phyloP scores from a whole-genome alignment of 2,329 filamentous ascomycete species.

The Talaromyces verruculosus region DNA sequence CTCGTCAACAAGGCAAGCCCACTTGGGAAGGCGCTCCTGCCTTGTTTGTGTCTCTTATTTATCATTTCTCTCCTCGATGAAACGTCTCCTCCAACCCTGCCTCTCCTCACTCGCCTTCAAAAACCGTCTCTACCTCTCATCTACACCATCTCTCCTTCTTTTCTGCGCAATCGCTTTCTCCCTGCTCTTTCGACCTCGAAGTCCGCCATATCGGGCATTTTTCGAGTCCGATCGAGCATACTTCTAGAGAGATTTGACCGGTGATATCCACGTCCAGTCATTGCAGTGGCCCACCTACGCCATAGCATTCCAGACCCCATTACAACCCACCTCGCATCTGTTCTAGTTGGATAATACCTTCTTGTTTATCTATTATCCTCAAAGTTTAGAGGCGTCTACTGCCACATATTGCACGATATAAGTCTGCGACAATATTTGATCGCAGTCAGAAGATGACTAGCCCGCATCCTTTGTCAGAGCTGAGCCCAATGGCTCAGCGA shows the following conservation, averaged over 20 bases:
- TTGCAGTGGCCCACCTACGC: conserved; percentile 16
- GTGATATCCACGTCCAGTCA: conserved; percentile 10
- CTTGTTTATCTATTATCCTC: conserved; percentile 1
- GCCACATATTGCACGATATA: neutral
- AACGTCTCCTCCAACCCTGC: conserved; percentile 14
- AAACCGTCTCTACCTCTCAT: conserved; percentile 19
- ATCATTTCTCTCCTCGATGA: conserved; percentile 9
- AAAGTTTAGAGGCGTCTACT: neutral
- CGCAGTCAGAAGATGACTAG: conserved; percentile 56
- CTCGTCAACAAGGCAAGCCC: conserved; percentile 23
- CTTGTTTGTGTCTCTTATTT: neutral
- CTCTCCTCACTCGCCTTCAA: conserved; percentile 16
- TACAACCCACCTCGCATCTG: conserved; percentile 3
- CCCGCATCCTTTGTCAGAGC: conserved; percentile 80
- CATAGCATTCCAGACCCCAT: conserved; percentile 20
- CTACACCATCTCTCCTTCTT: conserved; percentile 9
- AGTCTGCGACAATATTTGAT: neutral
- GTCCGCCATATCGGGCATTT: neutral
- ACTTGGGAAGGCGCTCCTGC: conserved; percentile 6
- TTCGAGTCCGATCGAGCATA: neutral
- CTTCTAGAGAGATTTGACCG: neutral
- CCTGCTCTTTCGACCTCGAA: neutral
- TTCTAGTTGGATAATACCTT: neutral
- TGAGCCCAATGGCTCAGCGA: conserved; percentile 79
- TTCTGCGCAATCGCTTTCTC: conserved; percentile 22